phyloP scores from a whole-genome alignment of 805 yeast species.

The Candida tammaniensis region DNA sequence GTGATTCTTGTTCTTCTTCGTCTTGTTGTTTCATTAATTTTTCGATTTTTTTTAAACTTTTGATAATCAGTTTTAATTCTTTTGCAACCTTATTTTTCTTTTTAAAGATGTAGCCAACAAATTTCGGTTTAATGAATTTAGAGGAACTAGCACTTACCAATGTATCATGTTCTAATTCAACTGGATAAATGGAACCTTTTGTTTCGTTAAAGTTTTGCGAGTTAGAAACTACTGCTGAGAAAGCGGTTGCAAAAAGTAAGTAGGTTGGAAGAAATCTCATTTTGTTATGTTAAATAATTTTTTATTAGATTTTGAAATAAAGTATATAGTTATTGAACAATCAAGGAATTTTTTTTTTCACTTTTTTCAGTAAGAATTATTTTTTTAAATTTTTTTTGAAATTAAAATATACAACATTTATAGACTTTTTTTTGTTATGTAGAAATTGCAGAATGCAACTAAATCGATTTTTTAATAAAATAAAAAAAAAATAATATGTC shows the following conservation, averaged over 20 bases:
- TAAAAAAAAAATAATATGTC: no score
- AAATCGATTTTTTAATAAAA: neutral
- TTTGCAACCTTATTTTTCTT: slow-evolving; percentile 8
- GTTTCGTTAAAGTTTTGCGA: no score
- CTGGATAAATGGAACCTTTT: no score
- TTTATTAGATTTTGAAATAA: no score
- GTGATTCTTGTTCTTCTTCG: slow-evolving; percentile 1
- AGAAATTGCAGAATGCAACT: neutral
- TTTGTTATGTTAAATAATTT: no score
- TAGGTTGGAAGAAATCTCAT: no score
- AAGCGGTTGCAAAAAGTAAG: no score
- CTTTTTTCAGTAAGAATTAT: neutral
- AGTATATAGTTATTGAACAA: no score
- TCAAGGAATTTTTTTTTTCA: neutral
- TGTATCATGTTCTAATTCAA: no score
- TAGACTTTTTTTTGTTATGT: neutral
- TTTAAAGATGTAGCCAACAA: slow-evolving; percentile 4
- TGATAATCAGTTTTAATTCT: slow-evolving; percentile 11
- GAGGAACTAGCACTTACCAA: no score
- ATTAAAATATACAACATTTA: neutral
- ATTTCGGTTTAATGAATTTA: neutral
- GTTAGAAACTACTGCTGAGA: no score
- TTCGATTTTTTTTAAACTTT: slow-evolving; percentile 12
- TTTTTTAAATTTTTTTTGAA: neutral
- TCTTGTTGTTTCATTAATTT: slow-evolving; percentile 5